Evolutionary conservation across 164 flowering plant species (phyloP), one percentile per base, ranked within the genome.

Genomic region (Vitis cinerea): DNA sequence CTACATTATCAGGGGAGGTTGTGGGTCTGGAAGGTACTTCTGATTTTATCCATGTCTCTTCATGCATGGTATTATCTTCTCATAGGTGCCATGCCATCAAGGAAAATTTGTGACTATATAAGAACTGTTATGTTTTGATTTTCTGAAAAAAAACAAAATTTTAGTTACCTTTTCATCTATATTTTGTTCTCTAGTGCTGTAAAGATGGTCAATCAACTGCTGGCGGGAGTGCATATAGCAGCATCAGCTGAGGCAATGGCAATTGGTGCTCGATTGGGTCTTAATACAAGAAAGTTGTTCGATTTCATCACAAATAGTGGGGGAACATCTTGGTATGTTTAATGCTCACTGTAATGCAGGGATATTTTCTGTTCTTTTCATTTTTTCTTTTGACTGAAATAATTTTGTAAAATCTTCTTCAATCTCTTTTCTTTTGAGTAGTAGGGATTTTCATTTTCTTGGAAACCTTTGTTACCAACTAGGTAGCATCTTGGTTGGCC

Each of bases 141-240:
- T 19, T 59, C 54, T 69, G 53, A 47, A 15, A 50, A 30, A 52
- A 57, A 57, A 59, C 17, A 10, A 51, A 64, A 1, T 53, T 66
- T 57, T 31, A 3, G 4, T 53, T 66, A 15, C 15, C 53, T 66
- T 65, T 44, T 50, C 50, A 52, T 67, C 31, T 44, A 12, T 64
- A 9, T 60, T 64, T 12, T 54, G 19, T 71, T 37, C 64, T 77
- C 23, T 64, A 96, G 99, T 85, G 88, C 80, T 75, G 87, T 96
- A 65, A 96, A 96, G 83, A 96, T 96, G 99, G 86, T 90, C 66
- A 96, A 96, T 81, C 99, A 96, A 82, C 83, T 96, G 71, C 98
- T 96, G 78, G 99, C 99, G 75, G 99, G 99, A 77, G 97, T 96
- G 77, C 99, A 96, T 74, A 96, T 96, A 67, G 99, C 95, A 77